phyloP scores from a whole-genome alignment of 495 filamentous ascomycete genomes.

The Achaetomiella virescens region DNA sequence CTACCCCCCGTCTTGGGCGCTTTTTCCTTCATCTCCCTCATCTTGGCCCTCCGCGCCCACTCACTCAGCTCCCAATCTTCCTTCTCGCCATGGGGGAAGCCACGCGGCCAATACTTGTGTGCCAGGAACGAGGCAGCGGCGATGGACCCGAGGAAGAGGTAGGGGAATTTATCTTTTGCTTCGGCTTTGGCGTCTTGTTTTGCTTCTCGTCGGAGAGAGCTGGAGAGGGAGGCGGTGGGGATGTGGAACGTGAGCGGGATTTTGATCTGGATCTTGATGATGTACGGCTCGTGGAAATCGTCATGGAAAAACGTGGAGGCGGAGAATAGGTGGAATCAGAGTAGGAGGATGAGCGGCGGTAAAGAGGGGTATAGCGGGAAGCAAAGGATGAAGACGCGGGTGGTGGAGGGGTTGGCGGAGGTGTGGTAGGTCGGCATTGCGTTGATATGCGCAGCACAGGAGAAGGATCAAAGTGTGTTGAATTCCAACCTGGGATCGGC shows the following conservation, averaged over 20 bases:
- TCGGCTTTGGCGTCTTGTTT: background rate
- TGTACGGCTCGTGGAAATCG: too few species aligned
- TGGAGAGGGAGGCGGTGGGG: too few species aligned
- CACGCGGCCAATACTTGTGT: conserved; percentile 39
- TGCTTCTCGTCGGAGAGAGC: conserved; percentile 1
- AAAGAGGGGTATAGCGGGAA: too few species aligned
- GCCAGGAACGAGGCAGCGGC: conserved; percentile 32
- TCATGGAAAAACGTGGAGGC: background rate
- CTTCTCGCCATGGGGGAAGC: conserved; percentile 34
- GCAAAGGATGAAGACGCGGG: background rate
- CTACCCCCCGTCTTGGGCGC: background rate
- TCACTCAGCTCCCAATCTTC: conserved; percentile 31
- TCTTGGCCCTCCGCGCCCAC: conserved; percentile 3
- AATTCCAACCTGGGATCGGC: too few species aligned
- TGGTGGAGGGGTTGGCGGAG: conserved; percentile 3
- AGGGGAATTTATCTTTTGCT: conserved; percentile 22
- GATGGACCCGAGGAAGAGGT: conserved; percentile 35
- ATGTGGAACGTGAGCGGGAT: too few species aligned
- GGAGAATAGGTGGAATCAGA: conserved; percentile 10
- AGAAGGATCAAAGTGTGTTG: too few species aligned
- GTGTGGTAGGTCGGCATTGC: conserved; percentile 15
- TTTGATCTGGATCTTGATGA: too few species aligned
- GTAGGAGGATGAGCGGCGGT: conserved; percentile 2
- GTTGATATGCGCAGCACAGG: background rate
- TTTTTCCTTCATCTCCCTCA: background rate